A percentile compares a stretch with the other conserved stretches of the same genome.
These are phyloP conservation scores for Suhomyces kilbournensis DNA, from an alignment of 805 yeast genomes.

Conservation along the genomic window DNA sequence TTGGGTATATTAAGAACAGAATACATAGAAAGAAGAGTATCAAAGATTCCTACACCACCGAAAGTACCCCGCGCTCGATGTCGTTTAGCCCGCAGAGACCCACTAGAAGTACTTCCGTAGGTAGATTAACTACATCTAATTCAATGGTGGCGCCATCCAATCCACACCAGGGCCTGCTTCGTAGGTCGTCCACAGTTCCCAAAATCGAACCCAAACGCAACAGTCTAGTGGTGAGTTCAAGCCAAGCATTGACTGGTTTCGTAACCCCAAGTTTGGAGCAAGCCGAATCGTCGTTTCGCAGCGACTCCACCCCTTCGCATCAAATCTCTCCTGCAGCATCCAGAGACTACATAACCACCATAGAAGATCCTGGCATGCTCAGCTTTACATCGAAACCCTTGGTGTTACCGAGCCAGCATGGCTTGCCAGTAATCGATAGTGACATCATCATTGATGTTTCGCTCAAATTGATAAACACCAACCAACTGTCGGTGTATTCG, in stretches of 20 bases:
- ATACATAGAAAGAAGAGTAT: not conserved
- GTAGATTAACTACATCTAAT: not conserved
- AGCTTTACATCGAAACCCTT: not conserved
- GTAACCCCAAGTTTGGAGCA: not conserved
- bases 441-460: conserved; percentile 8
- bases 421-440: not conserved
- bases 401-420: not conserved
- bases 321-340: not conserved
- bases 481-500: conserved; percentile 7
- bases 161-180: not conserved
- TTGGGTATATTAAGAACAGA: conserved; percentile 5
- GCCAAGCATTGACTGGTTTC: not conserved
- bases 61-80: not conserved
- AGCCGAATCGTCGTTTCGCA: not conserved
- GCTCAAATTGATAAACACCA: conserved; percentile 4
- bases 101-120: not conserved
- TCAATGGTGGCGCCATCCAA: not conserved
- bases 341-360: not conserved
- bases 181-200: not conserved
- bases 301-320: not conserved
- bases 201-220: not conserved
- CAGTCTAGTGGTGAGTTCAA: conserved; percentile 2
- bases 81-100: not conserved
- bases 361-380: not conserved
- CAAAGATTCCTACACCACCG: not conserved